These are phyloP conservation scores for Beta macrorhiza DNA, from an alignment of 179 eudicot species.

Conservation along the genomic window DNA sequence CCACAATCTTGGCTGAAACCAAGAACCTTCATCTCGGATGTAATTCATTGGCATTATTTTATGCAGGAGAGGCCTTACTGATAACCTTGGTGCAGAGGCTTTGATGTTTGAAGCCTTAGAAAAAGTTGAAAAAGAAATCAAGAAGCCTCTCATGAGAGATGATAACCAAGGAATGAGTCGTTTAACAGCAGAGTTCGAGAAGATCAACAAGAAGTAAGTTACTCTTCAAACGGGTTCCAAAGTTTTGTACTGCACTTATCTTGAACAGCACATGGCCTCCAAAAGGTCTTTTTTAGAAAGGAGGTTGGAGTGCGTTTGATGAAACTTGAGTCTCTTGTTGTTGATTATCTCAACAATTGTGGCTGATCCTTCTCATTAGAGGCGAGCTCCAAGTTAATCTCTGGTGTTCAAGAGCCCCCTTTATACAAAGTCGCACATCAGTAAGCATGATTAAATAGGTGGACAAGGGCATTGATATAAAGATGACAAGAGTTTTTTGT, in stretches of 20 bases:
- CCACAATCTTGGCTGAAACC: neutral
- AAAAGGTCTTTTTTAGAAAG: neutral
- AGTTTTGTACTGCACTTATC: neutral
- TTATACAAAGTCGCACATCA: neutral
- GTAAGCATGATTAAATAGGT: neutral
- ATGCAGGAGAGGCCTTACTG: slow-evolving; percentile 84
- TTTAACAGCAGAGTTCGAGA: slow-evolving; percentile 71
- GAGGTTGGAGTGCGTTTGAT: neutral
- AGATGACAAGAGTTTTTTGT: neutral
- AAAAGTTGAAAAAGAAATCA: slow-evolving; percentile 75
- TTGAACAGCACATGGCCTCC: neutral
- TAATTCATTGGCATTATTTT: slow-evolving; percentile 5
- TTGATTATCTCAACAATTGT: neutral
- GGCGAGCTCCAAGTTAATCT: neutral
- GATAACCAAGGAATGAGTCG: slow-evolving; percentile 79
- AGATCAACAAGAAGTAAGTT: slow-evolving; percentile 73
- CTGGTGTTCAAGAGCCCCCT: neutral
- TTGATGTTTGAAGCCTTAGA: slow-evolving; percentile 95
- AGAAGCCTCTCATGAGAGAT: slow-evolving; percentile 82
- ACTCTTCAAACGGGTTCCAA: neutral
- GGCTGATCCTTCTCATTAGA: neutral
- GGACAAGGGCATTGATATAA: neutral
- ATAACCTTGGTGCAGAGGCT: slow-evolving; percentile 82
- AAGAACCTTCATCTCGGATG: neutral
- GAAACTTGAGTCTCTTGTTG: neutral